A percentile compares a stretch with the other conserved stretches of the same genome.
Conservation (phyloP, 116 monocot species). For the Cymodocea nodosa region DNA sequence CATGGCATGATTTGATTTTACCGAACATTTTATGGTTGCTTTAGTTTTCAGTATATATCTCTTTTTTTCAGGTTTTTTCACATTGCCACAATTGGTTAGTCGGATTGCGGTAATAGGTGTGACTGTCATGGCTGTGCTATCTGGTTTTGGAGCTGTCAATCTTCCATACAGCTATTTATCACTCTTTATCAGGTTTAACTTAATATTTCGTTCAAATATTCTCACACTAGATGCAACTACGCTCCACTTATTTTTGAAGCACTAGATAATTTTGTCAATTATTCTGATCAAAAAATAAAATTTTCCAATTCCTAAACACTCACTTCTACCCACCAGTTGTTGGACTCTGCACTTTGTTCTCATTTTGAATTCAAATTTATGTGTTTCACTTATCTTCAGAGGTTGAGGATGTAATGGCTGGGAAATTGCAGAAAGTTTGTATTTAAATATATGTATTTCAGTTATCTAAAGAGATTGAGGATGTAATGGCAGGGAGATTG, state of each 20-base stretch:
- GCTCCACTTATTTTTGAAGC: no score
- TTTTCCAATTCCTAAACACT: no score
- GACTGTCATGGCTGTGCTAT: slow-evolving; percentile 86
- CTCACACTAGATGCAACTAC: not conserved
- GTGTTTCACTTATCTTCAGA: not conserved
- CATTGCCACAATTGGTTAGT: slow-evolving; percentile 87
- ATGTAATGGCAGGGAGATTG: slow-evolving; percentile 62
- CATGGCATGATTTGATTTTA: not conserved
- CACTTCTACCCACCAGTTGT: no score
- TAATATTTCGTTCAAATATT: not conserved
- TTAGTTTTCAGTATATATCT: not conserved
- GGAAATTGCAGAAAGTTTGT: slow-evolving; percentile 67
- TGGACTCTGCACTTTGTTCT: no score
- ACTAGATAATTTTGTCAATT: no score
- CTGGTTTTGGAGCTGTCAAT: slow-evolving; percentile 98
- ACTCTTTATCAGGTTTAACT: slow-evolving; percentile 77
- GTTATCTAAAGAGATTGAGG: not conserved
- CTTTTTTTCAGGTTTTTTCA: slow-evolving; percentile 70
- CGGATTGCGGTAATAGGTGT: slow-evolving; percentile 93
- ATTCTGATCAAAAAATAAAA: no score
- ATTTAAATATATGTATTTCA: not conserved
- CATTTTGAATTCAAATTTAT: not conserved
- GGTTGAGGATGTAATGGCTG: slow-evolving; percentile 16
- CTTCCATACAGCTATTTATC: slow-evolving; percentile 95
- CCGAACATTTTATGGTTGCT: not conserved